A percentile compares a stretch with the other conserved stretches of the same genome.
Evolutionary conservation across 352 stramenopile genomes (phyloP).

Genomic region (Aphanomyces astaci): DNA sequence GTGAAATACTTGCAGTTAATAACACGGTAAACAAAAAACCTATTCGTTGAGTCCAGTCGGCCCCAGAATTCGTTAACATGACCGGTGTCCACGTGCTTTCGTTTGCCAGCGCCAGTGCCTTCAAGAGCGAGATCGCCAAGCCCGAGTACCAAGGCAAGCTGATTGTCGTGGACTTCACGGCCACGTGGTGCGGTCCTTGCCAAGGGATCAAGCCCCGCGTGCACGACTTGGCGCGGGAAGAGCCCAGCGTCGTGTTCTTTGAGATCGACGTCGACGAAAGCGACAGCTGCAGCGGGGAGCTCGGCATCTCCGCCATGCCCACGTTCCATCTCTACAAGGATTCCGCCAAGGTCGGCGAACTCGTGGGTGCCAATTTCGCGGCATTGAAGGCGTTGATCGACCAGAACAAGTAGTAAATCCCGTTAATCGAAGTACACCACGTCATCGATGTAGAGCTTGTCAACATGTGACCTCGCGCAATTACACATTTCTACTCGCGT

Average conservation of each 20-base stretch:
- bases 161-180: constrained; percentile 79
- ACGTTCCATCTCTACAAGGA: constrained; percentile 93
- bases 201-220: constrained; percentile 73
- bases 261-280: constrained; percentile 82
- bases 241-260: constrained; percentile 76
- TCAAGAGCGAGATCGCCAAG: constrained; percentile 2
- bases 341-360: constrained; percentile 79
- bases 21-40: too few relatives aligned
- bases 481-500: too few relatives aligned
- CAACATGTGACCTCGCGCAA: too few relatives aligned
- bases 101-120: neutral
- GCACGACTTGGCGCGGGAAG: constrained; percentile 75
- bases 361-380: constrained; percentile 71
- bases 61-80: neutral
- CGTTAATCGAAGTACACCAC: neutral
- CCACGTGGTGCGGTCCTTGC: constrained; percentile 82
- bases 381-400: constrained; percentile 51
- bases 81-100: neutral
- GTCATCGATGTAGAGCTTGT: neutral
- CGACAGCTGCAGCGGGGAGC: neutral
- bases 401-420: constrained; percentile 35
- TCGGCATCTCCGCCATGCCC: constrained; percentile 85
- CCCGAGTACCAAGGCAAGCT: constrained; percentile 10
- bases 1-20: too few relatives aligned
- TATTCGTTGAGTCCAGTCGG: neutral